These are phyloP conservation scores for Pleurotus giganteus DNA, from an alignment of 768 basidiomycete genomes.

Conservation along the genomic window DNA sequence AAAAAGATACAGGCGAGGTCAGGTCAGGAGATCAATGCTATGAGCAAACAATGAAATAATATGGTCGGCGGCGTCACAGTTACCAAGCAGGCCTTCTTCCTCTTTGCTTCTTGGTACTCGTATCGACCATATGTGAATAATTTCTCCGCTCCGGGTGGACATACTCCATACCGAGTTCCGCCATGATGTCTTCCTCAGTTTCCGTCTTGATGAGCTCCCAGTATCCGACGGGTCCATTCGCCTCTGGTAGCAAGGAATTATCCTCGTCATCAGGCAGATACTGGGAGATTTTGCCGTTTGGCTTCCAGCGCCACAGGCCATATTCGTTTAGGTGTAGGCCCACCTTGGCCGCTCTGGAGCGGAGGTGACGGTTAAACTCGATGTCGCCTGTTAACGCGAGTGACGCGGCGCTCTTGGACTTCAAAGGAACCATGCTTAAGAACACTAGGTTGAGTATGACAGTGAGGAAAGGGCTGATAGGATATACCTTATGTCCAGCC, in stretches of 20 bases:
- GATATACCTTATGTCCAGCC: constrained; percentile 37
- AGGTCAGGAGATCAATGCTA: no score
- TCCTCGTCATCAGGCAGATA: constrained; percentile 5
- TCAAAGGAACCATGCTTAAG: constrained; percentile 42
- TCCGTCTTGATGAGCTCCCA: constrained; percentile 46
- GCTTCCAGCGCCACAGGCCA: constrained; percentile 63
- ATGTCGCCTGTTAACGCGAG: constrained; percentile 56
- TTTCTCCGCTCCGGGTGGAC: constrained; percentile 38
- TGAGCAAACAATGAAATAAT: no score
- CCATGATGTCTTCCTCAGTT: constrained; percentile 45
- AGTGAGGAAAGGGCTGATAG: no score
- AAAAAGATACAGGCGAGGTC: no score
- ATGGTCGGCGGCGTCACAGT: not conserved
- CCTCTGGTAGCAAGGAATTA: not conserved
- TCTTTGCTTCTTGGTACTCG: not conserved
- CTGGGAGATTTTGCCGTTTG: constrained; percentile 4
- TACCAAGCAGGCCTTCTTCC: constrained; percentile 1
- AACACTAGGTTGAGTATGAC: not conserved
- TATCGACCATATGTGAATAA: constrained; percentile 22
- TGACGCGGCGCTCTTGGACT: constrained; percentile 50
- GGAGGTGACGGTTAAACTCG: constrained; percentile 42
- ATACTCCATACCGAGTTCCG: constrained; percentile 40
- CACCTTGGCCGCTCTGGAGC: constrained; percentile 37
- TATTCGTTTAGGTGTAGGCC: constrained; percentile 57
- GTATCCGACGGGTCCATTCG: constrained; percentile 13